These are phyloP conservation scores for Furcasterigmium furcatum DNA, from an alignment of 2,329 filamentous ascomycete species.

Conservation along the genomic window DNA sequence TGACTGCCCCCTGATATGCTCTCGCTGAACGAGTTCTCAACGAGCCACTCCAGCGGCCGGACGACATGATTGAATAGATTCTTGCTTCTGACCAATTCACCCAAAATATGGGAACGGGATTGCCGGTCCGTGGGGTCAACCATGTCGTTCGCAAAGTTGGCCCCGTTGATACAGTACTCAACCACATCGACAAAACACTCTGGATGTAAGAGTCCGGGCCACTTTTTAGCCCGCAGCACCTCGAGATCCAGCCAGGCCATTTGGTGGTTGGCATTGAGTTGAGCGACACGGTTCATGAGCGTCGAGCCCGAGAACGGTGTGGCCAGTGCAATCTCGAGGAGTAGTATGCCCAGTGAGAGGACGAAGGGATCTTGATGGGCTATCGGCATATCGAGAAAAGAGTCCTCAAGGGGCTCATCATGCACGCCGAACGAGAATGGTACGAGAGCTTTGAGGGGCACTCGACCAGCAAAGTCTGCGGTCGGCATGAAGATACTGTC, in stretches of 20 bases:
- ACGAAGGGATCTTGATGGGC: not conserved
- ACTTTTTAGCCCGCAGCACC: not conserved
- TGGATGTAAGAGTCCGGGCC: not conserved
- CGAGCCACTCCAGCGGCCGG: not conserved
- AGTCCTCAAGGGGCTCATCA: not conserved
- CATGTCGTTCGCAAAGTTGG: not conserved
- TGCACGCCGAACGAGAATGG: not conserved
- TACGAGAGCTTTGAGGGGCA: not conserved
- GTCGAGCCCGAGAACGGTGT: not conserved
- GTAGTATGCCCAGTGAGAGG: not conserved
- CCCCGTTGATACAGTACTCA: not conserved
- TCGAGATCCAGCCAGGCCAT: not conserved
- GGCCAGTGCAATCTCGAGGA: constrained; percentile 2
- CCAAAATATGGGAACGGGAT: too few relatives aligned
- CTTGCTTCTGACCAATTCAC: not conserved
- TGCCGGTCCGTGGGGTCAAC: not conserved
- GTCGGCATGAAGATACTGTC: constrained; percentile 11
- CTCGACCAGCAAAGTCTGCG: not conserved
- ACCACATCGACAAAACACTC: not conserved
- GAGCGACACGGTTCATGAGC: not conserved
- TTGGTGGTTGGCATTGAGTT: not conserved
- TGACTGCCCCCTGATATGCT: not conserved
- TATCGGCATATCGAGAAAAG: not conserved
- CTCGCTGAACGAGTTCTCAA: not conserved
- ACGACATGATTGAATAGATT: not conserved